Evolutionary conservation across 2,329 filamentous ascomycete species (phyloP), one percentile per base, ranked within the genome.

Genomic region (Colletotrichum acutatum): DNA sequence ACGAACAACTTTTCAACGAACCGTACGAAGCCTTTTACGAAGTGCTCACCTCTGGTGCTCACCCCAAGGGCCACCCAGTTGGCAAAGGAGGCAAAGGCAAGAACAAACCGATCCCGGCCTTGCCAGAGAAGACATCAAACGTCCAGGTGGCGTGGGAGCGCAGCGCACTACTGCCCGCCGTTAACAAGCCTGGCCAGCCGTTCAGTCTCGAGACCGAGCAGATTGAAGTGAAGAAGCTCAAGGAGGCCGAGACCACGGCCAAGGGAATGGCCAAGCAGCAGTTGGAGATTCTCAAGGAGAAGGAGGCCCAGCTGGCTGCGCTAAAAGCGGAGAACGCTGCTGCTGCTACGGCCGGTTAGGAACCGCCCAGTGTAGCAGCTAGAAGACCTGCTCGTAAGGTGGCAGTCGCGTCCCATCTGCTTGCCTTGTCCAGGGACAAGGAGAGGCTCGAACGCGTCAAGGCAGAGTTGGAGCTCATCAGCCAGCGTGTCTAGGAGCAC

Each of bases 1-100:
- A 99, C 82, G 95, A 98, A 79, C 93, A 98, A 76, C 90, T 98
- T 62, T 99, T 99, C 88, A 98, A 98, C 84, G 97, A 99, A 83
- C 97, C 97, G 0, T 97, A 95, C 78, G 94, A 98, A 82, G 90
- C 93, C 58, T 96, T 99, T 79, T 98, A 94, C 83, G 94, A 97
- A 75, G 87, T 94, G 32, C 87, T 99, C 74, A 98, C 95, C 2
- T 88, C 89, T 6, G 94, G 94, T 74, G 90, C 91, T 30, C 90
- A 87, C 5, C 86, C 87, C 63, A 86, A 84, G 75, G 83, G 83
- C 75, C 86, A 79, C 79, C 82, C 75, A 74, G 72, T 71, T 79
- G 78, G 80, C 63, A 72, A 76, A 78, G 88, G 88, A 67, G 89
- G 89, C 54, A 90, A 90, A 76, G 89, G 89, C 52, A 81, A 87